Evolutionary conservation across 2,329 filamentous ascomycete genomes (phyloP), one percentile per base, ranked within the genome.

Genomic region (Fusarium sarcochroum): DNA sequence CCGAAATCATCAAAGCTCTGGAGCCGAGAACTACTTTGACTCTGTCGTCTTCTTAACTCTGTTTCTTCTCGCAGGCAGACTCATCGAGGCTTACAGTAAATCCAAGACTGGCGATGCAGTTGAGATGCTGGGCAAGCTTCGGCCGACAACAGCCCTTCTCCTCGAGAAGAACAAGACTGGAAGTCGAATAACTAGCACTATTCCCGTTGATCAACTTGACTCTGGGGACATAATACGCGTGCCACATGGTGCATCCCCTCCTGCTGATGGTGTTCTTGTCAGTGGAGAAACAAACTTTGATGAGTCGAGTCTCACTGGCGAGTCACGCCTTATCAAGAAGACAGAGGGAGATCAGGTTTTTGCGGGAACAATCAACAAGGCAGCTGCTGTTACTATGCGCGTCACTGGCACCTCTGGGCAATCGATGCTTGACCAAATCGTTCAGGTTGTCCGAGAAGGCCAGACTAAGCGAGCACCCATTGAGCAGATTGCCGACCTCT

Each of bases 1-100:
- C 76, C 50, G 67, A 37, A 47, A 60, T 6, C 66, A 69, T 35
- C 64, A 61, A n/a, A 42, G 34, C n/a, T 68, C 66, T 15, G 60
- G 58, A 20, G 57, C 68, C 4, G 70, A 85, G 17, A 88, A 90
- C 18, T 98, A 97, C 78, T 98, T 97, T 76, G 95, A 98, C 77
- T 93, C 94, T 0, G 94, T 98, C 2, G 92, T 97, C 4, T 97
- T 98, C 67, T 78, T 98, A 58, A 97, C 94, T 0, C 85, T 98
- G 66, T 98, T 98, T 76, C 86, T 98, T 21, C 88, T 98, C 2
- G 78, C 85, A 32, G 90, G 90, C 2, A 85, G 91, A n/a, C 85
- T 91, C 47, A 88, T 94, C 14, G 95, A 98, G 81, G 90, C 93
- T 1, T 97, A 96, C 81, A 97, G 92, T 84, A 97, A 97, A 79